Conservation (phyloP, 2,329 filamentous ascomycete species). For the Apiospora hydei region DNA sequence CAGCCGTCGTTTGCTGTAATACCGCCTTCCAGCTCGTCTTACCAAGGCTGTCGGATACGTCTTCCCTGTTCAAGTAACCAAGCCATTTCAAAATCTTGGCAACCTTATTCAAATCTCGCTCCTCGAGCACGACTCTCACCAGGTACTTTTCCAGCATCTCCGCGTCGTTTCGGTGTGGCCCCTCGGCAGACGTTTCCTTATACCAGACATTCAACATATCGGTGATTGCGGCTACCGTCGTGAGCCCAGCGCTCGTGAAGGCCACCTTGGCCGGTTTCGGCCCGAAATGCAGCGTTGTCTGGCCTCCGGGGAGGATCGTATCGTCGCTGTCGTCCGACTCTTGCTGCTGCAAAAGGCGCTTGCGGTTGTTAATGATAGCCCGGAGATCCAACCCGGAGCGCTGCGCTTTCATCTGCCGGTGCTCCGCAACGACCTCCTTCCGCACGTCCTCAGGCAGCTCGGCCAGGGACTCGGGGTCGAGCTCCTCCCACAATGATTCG, state of each 20-base stretch:
- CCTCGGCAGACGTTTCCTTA: slow-evolving; percentile 71
- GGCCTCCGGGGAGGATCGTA: slow-evolving; percentile 41
- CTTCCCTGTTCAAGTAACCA: slow-evolving; percentile 53
- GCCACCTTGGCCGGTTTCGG: slow-evolving; percentile 52
- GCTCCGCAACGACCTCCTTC: slow-evolving; percentile 78
- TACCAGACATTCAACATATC: slow-evolving; percentile 81
- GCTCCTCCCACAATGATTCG: slow-evolving; percentile 45
- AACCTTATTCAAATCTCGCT: slow-evolving; percentile 80
- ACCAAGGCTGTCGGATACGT: slow-evolving; percentile 35
- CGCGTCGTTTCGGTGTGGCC: slow-evolving; percentile 82
- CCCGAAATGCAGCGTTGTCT: slow-evolving; percentile 56
- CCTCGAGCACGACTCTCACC: slow-evolving; percentile 73
- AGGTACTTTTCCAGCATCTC: slow-evolving; percentile 78
- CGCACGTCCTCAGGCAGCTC: slow-evolving; percentile 85
- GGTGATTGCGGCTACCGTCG: slow-evolving; percentile 67
- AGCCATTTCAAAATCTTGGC: slow-evolving; percentile 74
- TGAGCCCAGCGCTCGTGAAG: slow-evolving; percentile 54
- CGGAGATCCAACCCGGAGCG: slow-evolving; percentile 56
- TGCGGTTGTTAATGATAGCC: slow-evolving; percentile 39
- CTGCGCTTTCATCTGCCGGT: slow-evolving; percentile 68
- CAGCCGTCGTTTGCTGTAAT: slow-evolving; percentile 52
- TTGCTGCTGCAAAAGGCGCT: slow-evolving; percentile 23
- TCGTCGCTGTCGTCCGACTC: slow-evolving; percentile 30
- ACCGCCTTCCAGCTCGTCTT: slow-evolving; percentile 56
- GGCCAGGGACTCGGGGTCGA: slow-evolving; percentile 78